A percentile compares a stretch with the other conserved stretches of the same genome.
These are phyloP conservation scores for Solioccasus polychromus DNA, from an alignment of 768 basidiomycete species.

Conservation along the genomic window DNA sequence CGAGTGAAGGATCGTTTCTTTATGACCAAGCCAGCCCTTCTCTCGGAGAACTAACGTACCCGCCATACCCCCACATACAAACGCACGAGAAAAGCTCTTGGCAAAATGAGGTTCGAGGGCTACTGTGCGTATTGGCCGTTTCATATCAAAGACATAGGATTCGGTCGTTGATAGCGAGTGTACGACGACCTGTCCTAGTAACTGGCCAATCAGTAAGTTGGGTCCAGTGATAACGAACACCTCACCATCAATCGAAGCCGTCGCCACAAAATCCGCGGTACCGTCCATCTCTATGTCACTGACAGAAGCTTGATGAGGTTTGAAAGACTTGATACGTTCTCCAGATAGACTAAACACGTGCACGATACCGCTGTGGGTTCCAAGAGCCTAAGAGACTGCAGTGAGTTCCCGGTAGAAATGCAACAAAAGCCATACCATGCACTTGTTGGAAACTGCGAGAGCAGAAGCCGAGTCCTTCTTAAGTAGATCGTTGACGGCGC, in stretches of 20 bases:
- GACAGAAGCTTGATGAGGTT: slow-evolving; percentile 86
- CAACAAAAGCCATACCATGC: slow-evolving; percentile 49
- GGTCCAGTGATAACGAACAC: slow-evolving; percentile 36
- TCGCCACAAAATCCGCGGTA: slow-evolving; percentile 86
- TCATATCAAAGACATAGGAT: slow-evolving; percentile 83
- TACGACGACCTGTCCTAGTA: slow-evolving; percentile 84
- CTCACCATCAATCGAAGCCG: slow-evolving; percentile 91
- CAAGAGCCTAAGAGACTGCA: slow-evolving; percentile 63
- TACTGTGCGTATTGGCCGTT: slow-evolving; percentile 87
- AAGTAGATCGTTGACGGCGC: slow-evolving; percentile 69
- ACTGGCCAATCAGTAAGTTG: slow-evolving; percentile 42
- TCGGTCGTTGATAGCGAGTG: slow-evolving; percentile 78
- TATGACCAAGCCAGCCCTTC: slow-evolving; percentile 96
- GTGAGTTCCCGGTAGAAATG: background rate
- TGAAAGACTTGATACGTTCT: slow-evolving; percentile 81
- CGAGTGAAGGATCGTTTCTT: slow-evolving; percentile 75
- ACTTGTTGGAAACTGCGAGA: slow-evolving; percentile 68
- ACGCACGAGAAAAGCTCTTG: slow-evolving; percentile 68
- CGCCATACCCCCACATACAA: slow-evolving; percentile 91
- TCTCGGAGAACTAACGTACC: slow-evolving; percentile 85
- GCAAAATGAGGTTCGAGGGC: slow-evolving; percentile 90
- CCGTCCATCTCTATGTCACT: slow-evolving; percentile 82
- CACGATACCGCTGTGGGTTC: slow-evolving; percentile 91
- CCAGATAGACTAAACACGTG: slow-evolving; percentile 81
- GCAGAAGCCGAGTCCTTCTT: slow-evolving; percentile 90